phyloP scores from a whole-genome alignment of 108 stramenopile species.

The Mediolabrus comicus region DNA sequence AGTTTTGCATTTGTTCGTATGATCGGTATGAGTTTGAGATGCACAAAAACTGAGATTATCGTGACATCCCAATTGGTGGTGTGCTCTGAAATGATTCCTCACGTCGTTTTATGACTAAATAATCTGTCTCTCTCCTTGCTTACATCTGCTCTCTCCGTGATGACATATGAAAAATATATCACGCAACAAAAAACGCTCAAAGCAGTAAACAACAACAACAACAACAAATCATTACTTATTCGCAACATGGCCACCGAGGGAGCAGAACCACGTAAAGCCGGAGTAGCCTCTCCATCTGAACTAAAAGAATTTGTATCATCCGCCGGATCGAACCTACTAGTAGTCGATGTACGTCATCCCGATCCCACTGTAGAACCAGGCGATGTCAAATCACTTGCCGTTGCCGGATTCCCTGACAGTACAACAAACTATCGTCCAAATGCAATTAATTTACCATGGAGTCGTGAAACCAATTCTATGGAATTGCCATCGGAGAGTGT shows the following conservation, averaged over 20 bases:
- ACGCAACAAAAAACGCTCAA: neutral
- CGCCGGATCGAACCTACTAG: conserved; percentile 69
- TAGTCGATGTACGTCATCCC: conserved; percentile 81
- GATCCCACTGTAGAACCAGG: conserved; percentile 73
- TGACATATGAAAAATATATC: neutral
- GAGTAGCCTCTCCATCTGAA: conserved; percentile 70
- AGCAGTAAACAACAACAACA: neutral
- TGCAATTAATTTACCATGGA: conserved; percentile 68
- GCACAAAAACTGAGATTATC: too few species aligned
- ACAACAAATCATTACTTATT: neutral
- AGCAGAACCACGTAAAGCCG: conserved; percentile 56
- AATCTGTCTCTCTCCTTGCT: too few species aligned
- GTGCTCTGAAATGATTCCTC: too few species aligned
- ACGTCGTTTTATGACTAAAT: too few species aligned
- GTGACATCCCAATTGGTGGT: too few species aligned
- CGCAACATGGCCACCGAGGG: neutral
- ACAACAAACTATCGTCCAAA: conserved; percentile 47
- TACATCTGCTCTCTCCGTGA: neutral
- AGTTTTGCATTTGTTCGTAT: too few species aligned
- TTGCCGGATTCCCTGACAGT: conserved; percentile 52
- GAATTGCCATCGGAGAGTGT: conserved; percentile 59
- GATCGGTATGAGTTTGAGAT: too few species aligned
- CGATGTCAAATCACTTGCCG: conserved; percentile 66
- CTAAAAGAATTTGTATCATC: conserved; percentile 58
- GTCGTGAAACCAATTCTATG: conserved; percentile 61